Evolutionary conservation across 2,329 filamentous ascomycete species (phyloP).

Genomic region (Verticillium dahliae): DNA sequence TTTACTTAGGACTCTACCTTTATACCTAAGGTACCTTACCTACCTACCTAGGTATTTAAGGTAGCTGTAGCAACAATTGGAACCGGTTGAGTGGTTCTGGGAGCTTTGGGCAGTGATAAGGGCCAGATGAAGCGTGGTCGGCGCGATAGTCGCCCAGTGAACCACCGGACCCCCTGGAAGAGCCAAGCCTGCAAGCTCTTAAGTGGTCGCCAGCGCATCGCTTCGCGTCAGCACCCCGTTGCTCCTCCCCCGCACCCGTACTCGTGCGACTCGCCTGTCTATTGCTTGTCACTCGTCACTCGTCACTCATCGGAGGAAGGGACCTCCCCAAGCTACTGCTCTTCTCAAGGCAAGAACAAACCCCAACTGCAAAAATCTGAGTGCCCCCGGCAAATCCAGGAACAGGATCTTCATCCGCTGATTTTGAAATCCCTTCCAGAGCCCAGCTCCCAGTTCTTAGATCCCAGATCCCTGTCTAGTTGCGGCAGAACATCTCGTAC

Average conservation of each 20-base stretch:
- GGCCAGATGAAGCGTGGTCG: not conserved
- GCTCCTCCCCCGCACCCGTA: not conserved
- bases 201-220: not conserved
- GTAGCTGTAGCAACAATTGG: no score
- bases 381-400: slow-evolving; percentile 3
- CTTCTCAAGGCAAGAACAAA: not conserved
- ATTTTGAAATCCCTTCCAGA: not conserved
- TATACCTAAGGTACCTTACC: no score
- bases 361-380: not conserved
- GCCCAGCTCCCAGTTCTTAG: no score
- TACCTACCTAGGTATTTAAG: no score
- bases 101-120: not conserved
- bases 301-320: not conserved
- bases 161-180: not conserved
- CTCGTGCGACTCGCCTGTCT: not conserved
- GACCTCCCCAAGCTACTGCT: not conserved
- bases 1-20: no score
- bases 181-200: slow-evolving; percentile 1
- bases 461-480: not conserved
- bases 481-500: not conserved
- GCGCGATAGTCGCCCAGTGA: not conserved
- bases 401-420: not conserved
- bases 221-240: not conserved
- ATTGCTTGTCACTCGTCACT: not conserved
- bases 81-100: not conserved